These are phyloP conservation scores for Vigna mungo DNA, from an alignment of 306 rosid genomes.

Conservation along the genomic window DNA sequence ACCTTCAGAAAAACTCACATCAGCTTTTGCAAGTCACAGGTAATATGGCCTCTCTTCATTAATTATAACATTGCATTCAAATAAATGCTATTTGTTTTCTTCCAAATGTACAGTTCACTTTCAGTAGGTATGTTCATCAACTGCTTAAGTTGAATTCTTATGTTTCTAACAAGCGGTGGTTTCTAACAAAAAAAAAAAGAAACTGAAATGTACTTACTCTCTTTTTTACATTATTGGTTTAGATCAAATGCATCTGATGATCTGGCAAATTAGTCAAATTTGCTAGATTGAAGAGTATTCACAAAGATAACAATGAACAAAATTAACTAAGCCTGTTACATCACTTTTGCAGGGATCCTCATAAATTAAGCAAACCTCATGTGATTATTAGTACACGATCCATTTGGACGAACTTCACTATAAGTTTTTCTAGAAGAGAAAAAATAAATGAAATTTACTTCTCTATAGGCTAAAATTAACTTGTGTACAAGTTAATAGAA, in stretches of 20 bases:
- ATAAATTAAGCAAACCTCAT: neutral
- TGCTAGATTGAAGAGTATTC: neutral
- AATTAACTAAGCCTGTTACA: constrained; percentile 17
- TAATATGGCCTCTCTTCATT: constrained; percentile 38
- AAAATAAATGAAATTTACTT: too few relatives aligned
- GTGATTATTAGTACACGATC: neutral
- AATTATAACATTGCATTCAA: constrained; percentile 25
- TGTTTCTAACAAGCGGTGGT: constrained; percentile 36
- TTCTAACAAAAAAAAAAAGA: neutral
- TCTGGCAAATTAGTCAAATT: neutral
- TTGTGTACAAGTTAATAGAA: too few relatives aligned
- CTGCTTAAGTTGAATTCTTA: constrained; percentile 16
- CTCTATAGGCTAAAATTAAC: too few relatives aligned
- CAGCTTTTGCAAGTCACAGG: constrained; percentile 81
- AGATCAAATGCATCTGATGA: neutral
- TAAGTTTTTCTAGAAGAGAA: too few relatives aligned
- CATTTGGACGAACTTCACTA: too few relatives aligned
- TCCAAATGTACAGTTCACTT: constrained; percentile 28
- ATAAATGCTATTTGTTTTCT: constrained; percentile 22
- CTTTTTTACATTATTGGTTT: neutral
- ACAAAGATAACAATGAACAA: constrained; percentile 21
- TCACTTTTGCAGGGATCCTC: neutral
- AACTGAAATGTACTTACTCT: neutral
- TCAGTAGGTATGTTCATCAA: constrained; percentile 14
- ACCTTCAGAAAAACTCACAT: constrained; percentile 80